Evolutionary conservation across 305 asterid species (phyloP), one percentile per base, ranked within the genome.

Genomic region (Plantago lanceolata): DNA sequence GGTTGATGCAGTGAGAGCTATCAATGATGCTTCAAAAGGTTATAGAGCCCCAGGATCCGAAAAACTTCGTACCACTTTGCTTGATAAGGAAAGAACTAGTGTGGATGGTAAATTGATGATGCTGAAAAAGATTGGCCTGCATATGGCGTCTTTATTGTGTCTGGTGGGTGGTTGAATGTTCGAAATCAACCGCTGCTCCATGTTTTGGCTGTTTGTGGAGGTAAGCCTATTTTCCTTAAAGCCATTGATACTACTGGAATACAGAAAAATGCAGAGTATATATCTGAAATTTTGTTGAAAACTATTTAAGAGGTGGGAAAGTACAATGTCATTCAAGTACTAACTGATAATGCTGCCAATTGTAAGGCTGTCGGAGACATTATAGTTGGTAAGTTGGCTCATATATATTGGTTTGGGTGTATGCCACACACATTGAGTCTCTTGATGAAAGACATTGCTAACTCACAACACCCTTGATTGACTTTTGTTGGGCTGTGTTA

Each of bases 351-450:
- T 54, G 18, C 35, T 0, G 20, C 59, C 1, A 54, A 20, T 3
- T 54, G 59, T 29, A 54, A 26, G 31, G 40, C 35, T 11, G 40
- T 37, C 24, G 59, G 59, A 20, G 24, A 54, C 8, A 54, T 26
- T 26, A 54, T 54, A 0, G 31, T 20, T 15, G n/a, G n/a, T 20
- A 26, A 21, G 14, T 54, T 8, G n/a, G 18, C 59, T 5, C 37
- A 54, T 26, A 21, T 54, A 2, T 54, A 19, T 15, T 54, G 59
- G 59, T 54, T 37, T 21, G 40, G 59, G 0, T 54, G 19, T 16
- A 15, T 54, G 40, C 37, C 59, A 21, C 59, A 54, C 31, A 54
- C 59, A 4, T n/a, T 54, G 6, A 54, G 59, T 26, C 40, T 54
- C 0, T 29, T 54, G 17, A 20, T 24, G 37, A 54, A 24, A 14